These are phyloP conservation scores for Babesia sp. DNA, from an alignment of 169 alveolate genomes.

Conservation along the genomic window DNA sequence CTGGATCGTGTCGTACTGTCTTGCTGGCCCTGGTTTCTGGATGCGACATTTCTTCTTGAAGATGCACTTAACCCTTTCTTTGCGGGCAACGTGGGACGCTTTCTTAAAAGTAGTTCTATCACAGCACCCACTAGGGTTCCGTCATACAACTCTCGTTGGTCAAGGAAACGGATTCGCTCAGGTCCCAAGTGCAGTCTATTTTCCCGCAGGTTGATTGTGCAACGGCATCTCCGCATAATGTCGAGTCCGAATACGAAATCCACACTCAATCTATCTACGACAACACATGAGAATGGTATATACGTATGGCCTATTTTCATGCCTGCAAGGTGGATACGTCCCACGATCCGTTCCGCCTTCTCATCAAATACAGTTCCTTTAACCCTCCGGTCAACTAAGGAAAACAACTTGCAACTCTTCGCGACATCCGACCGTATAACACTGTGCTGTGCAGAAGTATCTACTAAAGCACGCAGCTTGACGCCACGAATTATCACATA, in stretches of 20 bases:
- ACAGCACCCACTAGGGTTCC: too few species aligned
- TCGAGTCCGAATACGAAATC: constrained; percentile 95
- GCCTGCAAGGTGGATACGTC: constrained; percentile 93
- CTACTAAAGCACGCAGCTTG: constrained; percentile 92
- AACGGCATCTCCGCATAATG: constrained; percentile 87
- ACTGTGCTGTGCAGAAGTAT: constrained; percentile 94
- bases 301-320: constrained; percentile 86
- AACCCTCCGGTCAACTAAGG: constrained; percentile 89
- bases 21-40: too few species aligned
- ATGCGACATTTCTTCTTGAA: too few species aligned
- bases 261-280: constrained; percentile 87
- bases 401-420: constrained; percentile 86
- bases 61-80: too few species aligned
- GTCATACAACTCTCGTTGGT: constrained; percentile 17
- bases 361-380: constrained; percentile 94
- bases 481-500: constrained; percentile 87
- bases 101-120: too few species aligned
- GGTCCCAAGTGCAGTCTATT: constrained; percentile 85
- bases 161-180: constrained; percentile 72
- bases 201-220: constrained; percentile 88
- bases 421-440: constrained; percentile 91
- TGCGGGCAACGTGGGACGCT: too few species aligned
- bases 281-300: constrained; percentile 88
- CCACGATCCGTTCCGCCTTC: constrained; percentile 90
- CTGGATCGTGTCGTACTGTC: too few species aligned